phyloP scores from a whole-genome alignment of 78 protist species.

The Acrasis kona region DNA sequence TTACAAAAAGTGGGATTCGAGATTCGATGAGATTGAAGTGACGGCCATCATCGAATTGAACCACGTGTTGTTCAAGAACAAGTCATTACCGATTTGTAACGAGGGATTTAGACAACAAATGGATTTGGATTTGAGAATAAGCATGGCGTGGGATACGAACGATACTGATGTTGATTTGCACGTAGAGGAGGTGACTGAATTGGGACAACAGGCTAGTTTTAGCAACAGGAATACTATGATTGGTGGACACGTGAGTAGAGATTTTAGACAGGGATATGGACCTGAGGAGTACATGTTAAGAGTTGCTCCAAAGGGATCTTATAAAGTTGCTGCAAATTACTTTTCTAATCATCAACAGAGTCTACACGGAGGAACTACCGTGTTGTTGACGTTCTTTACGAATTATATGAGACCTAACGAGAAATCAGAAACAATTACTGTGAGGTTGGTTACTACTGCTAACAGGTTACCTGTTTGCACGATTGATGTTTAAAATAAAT shows the following conservation, averaged over 20 bases:
- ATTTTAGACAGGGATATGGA: conserved; percentile 20
- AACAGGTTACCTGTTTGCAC: not conserved
- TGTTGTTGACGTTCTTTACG: not conserved
- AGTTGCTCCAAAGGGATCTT: not conserved
- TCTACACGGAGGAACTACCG: not conserved
- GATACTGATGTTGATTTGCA: conserved; percentile 18
- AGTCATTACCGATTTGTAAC: not conserved
- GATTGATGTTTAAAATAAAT: too few species aligned
- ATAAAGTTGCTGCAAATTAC: not conserved
- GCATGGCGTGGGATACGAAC: conserved; percentile 32
- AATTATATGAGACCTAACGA: not conserved
- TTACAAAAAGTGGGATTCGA: conserved; percentile 1
- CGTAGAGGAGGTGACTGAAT: conserved; percentile 18
- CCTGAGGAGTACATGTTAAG: conserved; percentile 26
- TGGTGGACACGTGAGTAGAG: conserved; percentile 28
- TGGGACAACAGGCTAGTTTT: conserved; percentile 16
- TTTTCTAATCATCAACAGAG: not conserved
- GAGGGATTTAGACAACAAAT: not conserved
- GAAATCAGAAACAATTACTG: not conserved
- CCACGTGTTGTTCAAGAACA: conserved; percentile 8
- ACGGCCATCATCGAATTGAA: conserved; percentile 18
- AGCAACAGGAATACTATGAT: not conserved
- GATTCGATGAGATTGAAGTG: conserved; percentile 26
- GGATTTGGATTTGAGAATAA: conserved; percentile 11
- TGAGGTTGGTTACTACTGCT: not conserved